Evolutionary conservation across 768 basidiomycete species (phyloP).

Genomic region (Amanita phalloides): DNA sequence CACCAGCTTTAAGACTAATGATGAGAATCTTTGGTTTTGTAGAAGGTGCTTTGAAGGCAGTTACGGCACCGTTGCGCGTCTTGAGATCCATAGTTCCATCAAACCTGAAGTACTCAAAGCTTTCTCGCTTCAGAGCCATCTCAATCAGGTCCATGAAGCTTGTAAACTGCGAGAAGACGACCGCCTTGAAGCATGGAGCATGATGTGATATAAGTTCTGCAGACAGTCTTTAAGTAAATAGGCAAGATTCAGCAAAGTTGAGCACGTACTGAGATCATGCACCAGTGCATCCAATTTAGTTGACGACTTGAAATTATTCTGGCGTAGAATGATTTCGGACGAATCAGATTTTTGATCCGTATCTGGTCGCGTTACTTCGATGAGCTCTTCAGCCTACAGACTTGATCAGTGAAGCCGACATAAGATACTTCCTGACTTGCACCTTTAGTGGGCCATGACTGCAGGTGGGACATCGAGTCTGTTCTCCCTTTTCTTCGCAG

Average conservation of each 20-base stretch:
- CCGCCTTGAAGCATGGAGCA: constrained; percentile 70
- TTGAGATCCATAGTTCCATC: constrained; percentile 91
- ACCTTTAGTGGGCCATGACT: constrained; percentile 58
- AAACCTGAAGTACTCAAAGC: constrained; percentile 64
- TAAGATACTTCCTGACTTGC: background rate
- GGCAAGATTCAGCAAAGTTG: background rate
- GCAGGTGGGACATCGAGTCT: constrained; percentile 75
- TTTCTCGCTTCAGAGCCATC: constrained; percentile 55
- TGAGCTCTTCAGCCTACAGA: constrained; percentile 41
- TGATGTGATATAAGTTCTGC: constrained; percentile 53
- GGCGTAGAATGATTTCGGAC: constrained; percentile 46
- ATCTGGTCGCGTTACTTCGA: constrained; percentile 46
- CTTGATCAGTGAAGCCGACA: background rate
- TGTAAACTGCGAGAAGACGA: constrained; percentile 89
- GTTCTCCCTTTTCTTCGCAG: constrained; percentile 59
- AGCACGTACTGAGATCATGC: constrained; percentile 49
- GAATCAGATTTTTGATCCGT: constrained; percentile 16
- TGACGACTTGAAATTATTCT: constrained; percentile 80
- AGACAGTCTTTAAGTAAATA: background rate
- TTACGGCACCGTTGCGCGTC: constrained; percentile 64
- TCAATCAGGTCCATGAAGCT: constrained; percentile 81
- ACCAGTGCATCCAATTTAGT: constrained; percentile 86
- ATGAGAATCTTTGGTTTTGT: constrained; percentile 67
- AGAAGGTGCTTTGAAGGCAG: constrained; percentile 63
- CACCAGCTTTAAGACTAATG: constrained; percentile 82